Conservation (phyloP, 1,284 basidiomycete species). For the Ceratobasidium sp. region DNA sequence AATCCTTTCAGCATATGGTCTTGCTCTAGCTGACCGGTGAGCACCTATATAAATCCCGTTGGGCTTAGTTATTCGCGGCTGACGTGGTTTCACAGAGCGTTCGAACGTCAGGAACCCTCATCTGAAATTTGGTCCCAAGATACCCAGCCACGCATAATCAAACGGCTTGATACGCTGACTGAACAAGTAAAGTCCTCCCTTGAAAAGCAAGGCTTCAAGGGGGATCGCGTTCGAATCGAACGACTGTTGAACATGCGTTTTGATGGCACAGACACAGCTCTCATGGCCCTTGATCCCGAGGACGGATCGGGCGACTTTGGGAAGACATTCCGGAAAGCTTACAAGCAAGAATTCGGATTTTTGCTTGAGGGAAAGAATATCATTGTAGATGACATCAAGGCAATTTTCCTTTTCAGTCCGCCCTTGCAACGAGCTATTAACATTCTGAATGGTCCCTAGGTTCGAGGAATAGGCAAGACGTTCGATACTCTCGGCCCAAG, state of each 20-base stretch:
- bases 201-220: constrained; percentile 79
- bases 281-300: constrained; percentile 79
- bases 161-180: constrained; percentile 73
- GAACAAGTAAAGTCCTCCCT: constrained; percentile 71
- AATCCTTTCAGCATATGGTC: constrained; percentile 88
- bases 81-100: constrained; percentile 61
- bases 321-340: constrained; percentile 75
- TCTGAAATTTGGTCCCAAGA: constrained; percentile 73
- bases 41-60: no score
- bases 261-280: constrained; percentile 87
- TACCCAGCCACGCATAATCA: constrained; percentile 60
- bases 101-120: constrained; percentile 86
- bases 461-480: constrained; percentile 87
- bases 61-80: no score
- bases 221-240: constrained; percentile 73
- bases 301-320: constrained; percentile 75
- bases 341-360: constrained; percentile 92
- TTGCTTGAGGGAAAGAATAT: constrained; percentile 79
- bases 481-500: constrained; percentile 83
- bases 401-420: constrained; percentile 49
- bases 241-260: constrained; percentile 92
- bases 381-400: constrained; percentile 92
- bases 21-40: constrained; percentile 86
- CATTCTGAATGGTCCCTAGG: constrained; percentile 54
- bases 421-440: constrained; percentile 48